Evolutionary conservation across 768 basidiomycete species (phyloP).

Genomic region (Lactifluus pinguis): DNA sequence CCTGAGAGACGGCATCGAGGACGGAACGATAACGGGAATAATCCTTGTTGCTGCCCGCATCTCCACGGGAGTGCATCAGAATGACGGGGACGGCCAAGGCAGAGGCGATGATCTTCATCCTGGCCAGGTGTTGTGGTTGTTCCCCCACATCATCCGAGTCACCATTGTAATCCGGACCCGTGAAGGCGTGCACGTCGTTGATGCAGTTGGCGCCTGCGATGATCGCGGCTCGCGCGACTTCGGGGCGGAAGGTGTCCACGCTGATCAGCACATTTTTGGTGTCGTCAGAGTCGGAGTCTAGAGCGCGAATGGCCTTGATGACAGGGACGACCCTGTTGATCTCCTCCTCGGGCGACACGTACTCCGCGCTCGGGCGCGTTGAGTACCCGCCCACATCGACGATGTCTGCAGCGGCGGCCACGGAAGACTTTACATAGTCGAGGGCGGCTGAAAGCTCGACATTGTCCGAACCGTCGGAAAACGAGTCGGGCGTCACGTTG

Average conservation of each 20-base stretch:
- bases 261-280: conserved; percentile 47
- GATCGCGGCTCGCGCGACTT: conserved; percentile 68
- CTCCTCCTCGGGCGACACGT: conserved; percentile 64
- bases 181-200: conserved; percentile 85
- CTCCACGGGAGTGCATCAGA: conserved; percentile 91
- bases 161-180: conserved; percentile 49
- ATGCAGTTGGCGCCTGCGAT: conserved; percentile 83
- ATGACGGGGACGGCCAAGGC: conserved; percentile 68
- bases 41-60: conserved; percentile 67
- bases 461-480: conserved; percentile 75
- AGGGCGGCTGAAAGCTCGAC: conserved; percentile 46
- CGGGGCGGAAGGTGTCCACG: conserved; percentile 81
- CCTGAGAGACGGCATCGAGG: conserved; percentile 56
- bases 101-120: conserved; percentile 61
- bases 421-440: conserved; percentile 39
- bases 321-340: conserved; percentile 61
- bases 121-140: conserved; percentile 30
- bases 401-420: conserved; percentile 56
- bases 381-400: conserved; percentile 93
- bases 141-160: no score
- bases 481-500: conserved; percentile 92
- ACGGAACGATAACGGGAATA: conserved; percentile 42
- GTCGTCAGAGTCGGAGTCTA: conserved; percentile 10
- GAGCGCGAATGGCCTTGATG: conserved; percentile 46
- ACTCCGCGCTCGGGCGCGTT: conserved; percentile 72